Percentiles rank a stretch among this genome's conserved stretches.
Evolutionary conservation across 345 rosid species (phyloP).

Genomic region (Leavenworthia alabamica): DNA sequence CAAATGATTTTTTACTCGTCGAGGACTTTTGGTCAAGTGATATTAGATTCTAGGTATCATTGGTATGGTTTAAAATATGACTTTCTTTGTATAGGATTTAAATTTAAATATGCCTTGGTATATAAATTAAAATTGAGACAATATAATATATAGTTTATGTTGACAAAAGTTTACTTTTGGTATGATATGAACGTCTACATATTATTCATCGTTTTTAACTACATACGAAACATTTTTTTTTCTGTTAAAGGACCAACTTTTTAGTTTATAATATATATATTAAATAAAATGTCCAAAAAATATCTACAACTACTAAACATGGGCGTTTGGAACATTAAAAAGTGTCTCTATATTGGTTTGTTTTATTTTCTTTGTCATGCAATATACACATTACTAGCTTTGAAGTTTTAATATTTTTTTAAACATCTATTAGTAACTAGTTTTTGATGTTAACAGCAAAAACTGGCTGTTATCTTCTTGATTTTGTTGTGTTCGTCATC

Average conservation of each 20-base stretch:
- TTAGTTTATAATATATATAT: neutral
- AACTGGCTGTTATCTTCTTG: conserved; percentile 7
- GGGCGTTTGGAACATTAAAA: conserved; percentile 15
- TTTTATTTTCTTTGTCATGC: neutral
- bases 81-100: neutral
- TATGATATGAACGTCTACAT: neutral
- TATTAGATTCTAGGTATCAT: neutral
- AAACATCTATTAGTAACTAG: conserved; percentile 2
- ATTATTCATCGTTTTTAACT: neutral
- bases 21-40: neutral
- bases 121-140: neutral
- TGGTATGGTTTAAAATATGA: neutral
- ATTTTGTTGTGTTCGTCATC: conserved; percentile 21
- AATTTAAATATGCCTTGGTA: neutral
- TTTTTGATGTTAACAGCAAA: conserved; percentile 14
- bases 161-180: conserved; percentile 4
- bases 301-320: conserved; percentile 11
- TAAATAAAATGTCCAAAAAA: neutral
- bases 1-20: neutral
- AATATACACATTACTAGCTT: conserved; percentile 5
- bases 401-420: neutral
- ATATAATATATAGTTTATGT: neutral
- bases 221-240: neutral
- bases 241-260: neutral
- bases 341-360: neutral